phyloP scores from a whole-genome alignment of 495 filamentous ascomycete species.

The Jackrogersella multiformis region DNA sequence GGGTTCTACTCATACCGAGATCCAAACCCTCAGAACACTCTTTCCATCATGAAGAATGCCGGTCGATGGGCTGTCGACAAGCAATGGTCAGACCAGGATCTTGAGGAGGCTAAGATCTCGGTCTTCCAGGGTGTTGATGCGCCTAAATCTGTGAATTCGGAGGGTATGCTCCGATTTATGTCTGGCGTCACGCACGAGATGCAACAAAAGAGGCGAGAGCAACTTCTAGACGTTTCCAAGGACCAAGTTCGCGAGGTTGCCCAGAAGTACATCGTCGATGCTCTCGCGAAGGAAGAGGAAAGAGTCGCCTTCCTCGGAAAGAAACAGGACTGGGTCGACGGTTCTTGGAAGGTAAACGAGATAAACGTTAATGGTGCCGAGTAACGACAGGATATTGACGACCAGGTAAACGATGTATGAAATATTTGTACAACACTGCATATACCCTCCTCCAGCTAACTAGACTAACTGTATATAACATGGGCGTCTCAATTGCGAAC shows the following conservation, averaged over 20 bases:
- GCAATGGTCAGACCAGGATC: conserved; percentile 83
- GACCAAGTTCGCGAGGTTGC: conserved; percentile 83
- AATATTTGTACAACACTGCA: conserved; percentile 51
- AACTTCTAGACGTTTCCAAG: conserved; percentile 85
- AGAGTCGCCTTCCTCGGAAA: conserved; percentile 82
- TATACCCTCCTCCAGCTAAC: conserved; percentile 55
- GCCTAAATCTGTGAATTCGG: conserved; percentile 83
- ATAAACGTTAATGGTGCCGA: conserved; percentile 59
- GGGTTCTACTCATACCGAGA: conserved; percentile 97
- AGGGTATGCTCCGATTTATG: conserved; percentile 86
- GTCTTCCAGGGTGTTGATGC: conserved; percentile 98
- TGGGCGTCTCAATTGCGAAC: neutral
- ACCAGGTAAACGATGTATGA: conserved; percentile 27
- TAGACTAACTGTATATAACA: conserved; percentile 31
- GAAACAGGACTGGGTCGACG: conserved; percentile 78
- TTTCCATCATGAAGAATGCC: conserved; percentile 84
- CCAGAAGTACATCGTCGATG: conserved; percentile 80
- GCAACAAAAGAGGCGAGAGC: conserved; percentile 85
- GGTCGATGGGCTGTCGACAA: conserved; percentile 86
- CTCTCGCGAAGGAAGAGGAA: conserved; percentile 60
- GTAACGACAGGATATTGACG: conserved; percentile 20
- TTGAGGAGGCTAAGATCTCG: conserved; percentile 94
- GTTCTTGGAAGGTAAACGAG: conserved; percentile 60
- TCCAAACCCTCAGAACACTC: conserved; percentile 90
- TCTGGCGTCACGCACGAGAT: conserved; percentile 87